Conservation (phyloP, 2,329 filamentous ascomycete species). For the Calonectria hongkongensis region DNA sequence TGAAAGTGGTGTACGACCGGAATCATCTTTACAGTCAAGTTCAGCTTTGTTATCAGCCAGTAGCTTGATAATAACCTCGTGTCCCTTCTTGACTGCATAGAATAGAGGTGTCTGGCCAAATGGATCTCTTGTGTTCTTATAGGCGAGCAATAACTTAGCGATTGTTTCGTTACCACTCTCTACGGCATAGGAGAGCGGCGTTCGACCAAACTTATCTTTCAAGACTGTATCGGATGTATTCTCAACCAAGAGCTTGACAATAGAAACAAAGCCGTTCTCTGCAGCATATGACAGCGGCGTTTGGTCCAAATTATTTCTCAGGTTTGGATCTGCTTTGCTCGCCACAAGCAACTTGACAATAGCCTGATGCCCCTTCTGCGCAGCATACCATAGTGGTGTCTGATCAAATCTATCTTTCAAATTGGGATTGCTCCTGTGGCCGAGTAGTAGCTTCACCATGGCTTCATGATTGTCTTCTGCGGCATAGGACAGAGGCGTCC, state of each 20-base stretch:
- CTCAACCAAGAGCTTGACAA: slow-evolving; percentile 8
- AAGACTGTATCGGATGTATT: neutral
- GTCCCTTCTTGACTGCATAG: slow-evolving; percentile 14
- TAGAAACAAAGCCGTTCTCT: neutral
- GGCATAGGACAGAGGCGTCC: slow-evolving; percentile 10
- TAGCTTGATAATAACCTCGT: neutral
- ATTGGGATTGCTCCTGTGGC: neutral
- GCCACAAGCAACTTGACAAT: neutral
- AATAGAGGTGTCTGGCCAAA: slow-evolving; percentile 20
- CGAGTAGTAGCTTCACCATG: slow-evolving; percentile 3
- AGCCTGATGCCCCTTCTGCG: neutral
- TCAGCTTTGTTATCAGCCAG: neutral
- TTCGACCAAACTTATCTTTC: neutral
- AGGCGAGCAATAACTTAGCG: neutral
- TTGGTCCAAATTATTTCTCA: neutral
- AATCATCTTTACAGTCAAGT: slow-evolving; percentile 1
- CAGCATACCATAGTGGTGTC: slow-evolving; percentile 26
- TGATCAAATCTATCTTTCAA: neutral
- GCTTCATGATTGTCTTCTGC: neutral
- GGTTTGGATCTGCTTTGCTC: neutral
- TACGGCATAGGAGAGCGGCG: slow-evolving; percentile 17
- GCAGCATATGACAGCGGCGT: slow-evolving; percentile 18
- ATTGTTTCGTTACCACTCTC: neutral
- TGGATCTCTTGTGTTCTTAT: neutral
- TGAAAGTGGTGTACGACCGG: slow-evolving; percentile 17